Base-by-base conservation (phyloP, 2,329 filamentous ascomycete species). In the Rhynchosporium agropyri region DNA sequence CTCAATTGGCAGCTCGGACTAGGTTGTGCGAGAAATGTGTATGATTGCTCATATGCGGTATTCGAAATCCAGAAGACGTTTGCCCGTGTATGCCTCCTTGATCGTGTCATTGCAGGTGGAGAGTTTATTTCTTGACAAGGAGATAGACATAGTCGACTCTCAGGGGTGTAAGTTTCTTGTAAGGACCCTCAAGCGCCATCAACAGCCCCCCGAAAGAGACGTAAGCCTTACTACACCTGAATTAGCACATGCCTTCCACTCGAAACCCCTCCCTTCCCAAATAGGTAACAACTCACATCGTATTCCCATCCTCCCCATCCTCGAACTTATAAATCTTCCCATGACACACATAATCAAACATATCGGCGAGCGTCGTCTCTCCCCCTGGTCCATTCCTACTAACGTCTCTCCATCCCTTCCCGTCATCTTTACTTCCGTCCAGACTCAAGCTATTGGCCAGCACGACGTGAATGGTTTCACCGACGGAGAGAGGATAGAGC, bases 91-190 rank as follows among this genome's bases (percentile, higher is more conserved):
- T 8, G 4, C 36, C 20, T 48, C 45, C 31, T 38, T 20, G 28
- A 31, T n/a, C 20, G 56, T 38, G 55, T 31, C 42, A 40, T 28
- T 20, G 36, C 33, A 29, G 36, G 9, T 13, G 3, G 43, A 43
- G 31, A 38, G 26, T 58, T 58, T 78, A 94, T 87, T 96, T 97
- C 86, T 97, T 99, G 71, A 96, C 81, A 65, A 98, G 83, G 65
- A 99, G 84, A 76, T 99, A 99, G 67, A 96, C 87, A 74, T 97
- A 89, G 76, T 99, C 95, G 73, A 97, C 94, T 72, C 92, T 87
- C 74, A 99, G 79, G 33, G 92, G 90, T 40, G 90, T 96, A 67
- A 99, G 85, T 81, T 97, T 97, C 83, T 95, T 96, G 77, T 96
- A 95, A 2, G 95, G 95, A 5, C 96, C 95, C 73, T 97, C 90